Conservation (phyloP, 2,329 filamentous ascomycete species). For the Phoma sp. region DNA sequence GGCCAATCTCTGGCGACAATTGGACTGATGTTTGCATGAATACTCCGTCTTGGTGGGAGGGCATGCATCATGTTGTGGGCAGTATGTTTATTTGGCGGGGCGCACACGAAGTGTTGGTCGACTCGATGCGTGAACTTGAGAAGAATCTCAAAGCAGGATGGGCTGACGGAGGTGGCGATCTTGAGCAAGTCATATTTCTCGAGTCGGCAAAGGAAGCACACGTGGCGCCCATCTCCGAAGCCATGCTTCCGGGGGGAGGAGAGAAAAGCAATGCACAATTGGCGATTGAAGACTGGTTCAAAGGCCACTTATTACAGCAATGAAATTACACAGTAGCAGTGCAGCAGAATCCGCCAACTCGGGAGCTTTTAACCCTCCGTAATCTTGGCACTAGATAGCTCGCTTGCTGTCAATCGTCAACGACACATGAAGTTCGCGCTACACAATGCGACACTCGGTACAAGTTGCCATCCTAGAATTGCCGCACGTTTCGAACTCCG, state of each 20-base stretch:
- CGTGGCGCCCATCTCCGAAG: slow-evolving; percentile 26
- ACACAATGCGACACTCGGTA: background rate
- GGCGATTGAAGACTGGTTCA: slow-evolving; percentile 23
- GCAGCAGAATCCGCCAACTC: background rate
- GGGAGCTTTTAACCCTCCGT: slow-evolving; percentile 9
- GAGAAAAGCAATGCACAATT: slow-evolving; percentile 15
- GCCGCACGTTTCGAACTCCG: too few species aligned
- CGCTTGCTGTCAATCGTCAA: slow-evolving; percentile 1
- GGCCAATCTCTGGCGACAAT: slow-evolving; percentile 18
- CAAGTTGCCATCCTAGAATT: too few species aligned
- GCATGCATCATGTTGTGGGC: slow-evolving; percentile 15
- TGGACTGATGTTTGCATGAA: slow-evolving; percentile 24
- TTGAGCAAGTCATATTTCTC: slow-evolving; percentile 13
- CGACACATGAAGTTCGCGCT: background rate
- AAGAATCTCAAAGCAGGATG: slow-evolving; percentile 21
- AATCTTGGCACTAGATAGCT: slow-evolving; percentile 4
- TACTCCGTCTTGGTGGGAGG: slow-evolving; percentile 17
- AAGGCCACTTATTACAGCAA: slow-evolving; percentile 9
- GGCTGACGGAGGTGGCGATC: slow-evolving; percentile 22
- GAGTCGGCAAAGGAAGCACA: slow-evolving; percentile 24
- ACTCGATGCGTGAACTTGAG: slow-evolving; percentile 19
- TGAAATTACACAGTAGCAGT: slow-evolving; percentile 2
- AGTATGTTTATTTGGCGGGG: slow-evolving; percentile 19
- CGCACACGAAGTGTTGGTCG: slow-evolving; percentile 18
- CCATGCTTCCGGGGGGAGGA: slow-evolving; percentile 15